Evolutionary conservation across 2,329 filamentous ascomycete genomes (phyloP).

Genomic region (Hymenoscyphus occultus): DNA sequence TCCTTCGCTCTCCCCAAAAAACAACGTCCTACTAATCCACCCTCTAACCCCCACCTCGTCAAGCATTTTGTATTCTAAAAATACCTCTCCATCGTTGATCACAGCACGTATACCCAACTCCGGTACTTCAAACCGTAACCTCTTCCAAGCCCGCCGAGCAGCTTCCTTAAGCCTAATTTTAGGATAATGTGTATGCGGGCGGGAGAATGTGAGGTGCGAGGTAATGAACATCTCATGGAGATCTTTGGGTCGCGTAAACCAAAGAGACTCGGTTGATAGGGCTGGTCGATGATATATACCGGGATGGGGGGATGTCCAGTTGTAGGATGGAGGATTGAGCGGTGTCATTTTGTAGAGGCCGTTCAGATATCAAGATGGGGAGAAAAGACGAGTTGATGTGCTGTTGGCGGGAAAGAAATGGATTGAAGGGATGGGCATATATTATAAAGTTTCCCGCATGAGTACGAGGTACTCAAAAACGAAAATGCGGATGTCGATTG

Average conservation of each 20-base stretch:
- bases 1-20: not conserved
- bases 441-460: too few species aligned
- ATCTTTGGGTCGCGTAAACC: slow-evolving; percentile 20
- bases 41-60: slow-evolving; percentile 6
- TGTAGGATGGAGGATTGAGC: slow-evolving; percentile 9
- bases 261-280: slow-evolving; percentile 24
- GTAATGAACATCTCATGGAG: slow-evolving; percentile 21
- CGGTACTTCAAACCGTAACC: slow-evolving; percentile 20
- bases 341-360: not conserved
- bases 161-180: slow-evolving; percentile 4
- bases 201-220: slow-evolving; percentile 5
- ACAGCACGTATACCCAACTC: slow-evolving; percentile 15
- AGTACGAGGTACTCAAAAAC: too few species aligned
- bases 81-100: slow-evolving; percentile 15
- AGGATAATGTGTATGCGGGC: slow-evolving; percentile 2
- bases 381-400: not conserved
- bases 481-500: too few species aligned
- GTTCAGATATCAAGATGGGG: not conserved
- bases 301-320: slow-evolving; percentile 14
- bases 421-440: too few species aligned
- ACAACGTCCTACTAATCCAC: slow-evolving; percentile 15
- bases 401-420: too few species aligned
- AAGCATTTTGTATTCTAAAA: slow-evolving; percentile 17
- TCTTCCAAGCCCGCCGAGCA: slow-evolving; percentile 17
- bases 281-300: slow-evolving; percentile 19